A percentile compares a stretch with the other conserved stretches of the same genome.
These are phyloP conservation scores for Ophiostoma ips DNA, from an alignment of 2,329 filamentous ascomycete species.

Conservation along the genomic window DNA sequence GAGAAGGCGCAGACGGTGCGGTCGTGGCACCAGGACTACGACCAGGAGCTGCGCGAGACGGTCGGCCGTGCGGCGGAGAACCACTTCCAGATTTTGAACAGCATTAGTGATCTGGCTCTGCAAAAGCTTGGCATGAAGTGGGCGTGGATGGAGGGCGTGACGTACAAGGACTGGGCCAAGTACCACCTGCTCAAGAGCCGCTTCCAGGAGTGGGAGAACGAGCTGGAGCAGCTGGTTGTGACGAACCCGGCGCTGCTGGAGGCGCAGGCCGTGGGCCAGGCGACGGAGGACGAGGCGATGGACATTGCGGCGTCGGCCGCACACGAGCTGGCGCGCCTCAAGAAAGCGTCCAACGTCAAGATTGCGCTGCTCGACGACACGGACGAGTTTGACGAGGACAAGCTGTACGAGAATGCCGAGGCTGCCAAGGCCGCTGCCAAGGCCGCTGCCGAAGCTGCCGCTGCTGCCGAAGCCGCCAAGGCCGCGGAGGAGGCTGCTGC, in stretches of 20 bases:
- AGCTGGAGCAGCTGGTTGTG: conserved; percentile 64
- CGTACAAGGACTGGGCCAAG: conserved; percentile 94
- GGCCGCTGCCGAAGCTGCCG: conserved; percentile 13
- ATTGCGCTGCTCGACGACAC: conserved; percentile 57
- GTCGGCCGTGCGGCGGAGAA: conserved; percentile 62
- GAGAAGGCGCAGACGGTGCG: conserved; percentile 63
- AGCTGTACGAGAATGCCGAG: conserved; percentile 26
- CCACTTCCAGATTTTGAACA: conserved; percentile 69
- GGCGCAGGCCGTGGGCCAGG: conserved; percentile 44
- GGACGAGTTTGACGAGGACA: conserved; percentile 63
- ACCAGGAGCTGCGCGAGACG: conserved; percentile 52
- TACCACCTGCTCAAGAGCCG: conserved; percentile 79
- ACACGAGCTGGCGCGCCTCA: conserved; percentile 64
- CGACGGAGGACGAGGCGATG: conserved; percentile 68
- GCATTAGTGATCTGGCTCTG: conserved; percentile 69
- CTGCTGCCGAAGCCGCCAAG: not conserved
- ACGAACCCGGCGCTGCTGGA: conserved; percentile 56
- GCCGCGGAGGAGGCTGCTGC: too few relatives aligned
- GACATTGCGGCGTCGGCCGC: conserved; percentile 62
- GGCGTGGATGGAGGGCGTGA: conserved; percentile 91
- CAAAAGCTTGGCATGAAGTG: conserved; percentile 89
- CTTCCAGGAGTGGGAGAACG: conserved; percentile 71
- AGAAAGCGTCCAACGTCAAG: conserved; percentile 77
- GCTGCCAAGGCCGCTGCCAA: conserved; percentile 31
- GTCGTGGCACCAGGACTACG: conserved; percentile 60